These are phyloP conservation scores for Eragrostis nindensis DNA, from an alignment of 176 grass and related monocot genomes.

Conservation along the genomic window DNA sequence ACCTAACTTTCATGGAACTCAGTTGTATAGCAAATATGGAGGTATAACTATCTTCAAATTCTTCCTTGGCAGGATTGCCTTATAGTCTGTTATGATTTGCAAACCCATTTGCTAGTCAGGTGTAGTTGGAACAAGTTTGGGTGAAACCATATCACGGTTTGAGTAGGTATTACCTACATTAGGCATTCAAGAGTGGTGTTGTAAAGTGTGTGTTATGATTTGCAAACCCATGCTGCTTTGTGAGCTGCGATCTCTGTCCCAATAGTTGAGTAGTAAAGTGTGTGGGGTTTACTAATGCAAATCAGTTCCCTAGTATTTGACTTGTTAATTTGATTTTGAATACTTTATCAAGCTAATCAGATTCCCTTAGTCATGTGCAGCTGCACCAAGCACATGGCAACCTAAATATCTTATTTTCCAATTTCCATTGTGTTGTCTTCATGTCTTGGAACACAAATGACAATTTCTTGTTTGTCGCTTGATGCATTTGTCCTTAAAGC, in stretches of 20 bases:
- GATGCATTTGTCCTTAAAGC: background rate
- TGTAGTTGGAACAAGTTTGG: background rate
- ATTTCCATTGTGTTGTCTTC: too few relatives aligned
- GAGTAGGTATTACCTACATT: background rate
- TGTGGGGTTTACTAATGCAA: background rate
- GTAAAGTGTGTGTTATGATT: background rate
- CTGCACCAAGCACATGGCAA: background rate
- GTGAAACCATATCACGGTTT: background rate
- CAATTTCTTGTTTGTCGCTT: slow-evolving; percentile 12
- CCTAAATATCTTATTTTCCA: background rate
- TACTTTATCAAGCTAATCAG: background rate
- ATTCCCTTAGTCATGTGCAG: background rate
- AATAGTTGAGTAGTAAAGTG: background rate
- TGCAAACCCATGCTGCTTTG: slow-evolving; percentile 14
- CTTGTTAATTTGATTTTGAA: background rate
- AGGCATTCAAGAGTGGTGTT: background rate
- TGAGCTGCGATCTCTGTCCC: background rate
- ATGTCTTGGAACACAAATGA: background rate
- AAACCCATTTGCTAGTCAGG: background rate
- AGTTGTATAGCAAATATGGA: background rate
- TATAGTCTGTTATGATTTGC: background rate
- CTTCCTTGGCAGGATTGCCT: background rate
- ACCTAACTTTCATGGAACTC: background rate
- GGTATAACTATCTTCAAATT: background rate
- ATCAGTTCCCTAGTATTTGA: background rate